Base-by-base conservation (phyloP, 2,329 filamentous ascomycete species). In the Diaporthe caulivora region DNA sequence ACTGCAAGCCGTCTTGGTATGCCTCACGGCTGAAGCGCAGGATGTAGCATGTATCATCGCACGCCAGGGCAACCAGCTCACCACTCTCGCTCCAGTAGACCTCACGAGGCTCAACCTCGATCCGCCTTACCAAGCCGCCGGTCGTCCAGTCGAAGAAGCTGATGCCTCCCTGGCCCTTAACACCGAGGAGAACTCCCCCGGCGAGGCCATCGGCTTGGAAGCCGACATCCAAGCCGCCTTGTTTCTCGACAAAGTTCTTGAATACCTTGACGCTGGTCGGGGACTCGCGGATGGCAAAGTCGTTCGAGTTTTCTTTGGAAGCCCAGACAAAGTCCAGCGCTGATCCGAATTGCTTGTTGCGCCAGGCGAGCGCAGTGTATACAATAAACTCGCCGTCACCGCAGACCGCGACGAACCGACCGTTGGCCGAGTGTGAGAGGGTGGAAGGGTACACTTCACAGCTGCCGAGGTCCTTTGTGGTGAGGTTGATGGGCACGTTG, bases 371-470 rank as follows among this genome's bases (percentile, higher is more conserved):
- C 72, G 97, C 95, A 37, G 97, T 98, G 86, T 98, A 98, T 80
- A 98, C 98, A 82, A 98, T 98, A 85, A 98, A 99, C 84, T 99
- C 97, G 76, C 97, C 97, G 81, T 99, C 97, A 77, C 97, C 97
- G 77, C 96, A 98, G 2, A 95, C 92, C 3, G 93, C 93, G 24
- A 95, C 93, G 77, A 95, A 95, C 69, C 93, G 89, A 73, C 93
- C 92, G 77, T 99, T 99, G 47, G 97, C 94, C n/a, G 95, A 98
- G 85, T 99, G 97, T 47, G 95, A 90, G 68, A 99, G 89, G 0
- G 95, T 97, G 81, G 98, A 95, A 1, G 97, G 97, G 83, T 98
- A 99, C 55, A 99, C 93, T 85, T 99, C 97, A 81, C 96, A 98
- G 47, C 94, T 97, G 47, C 97, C 97, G 58, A 99, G 91, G 76